Evolutionary conservation across 371 early-diverging fungal genomes (phyloP).

Genomic region (Circinella minor): DNA sequence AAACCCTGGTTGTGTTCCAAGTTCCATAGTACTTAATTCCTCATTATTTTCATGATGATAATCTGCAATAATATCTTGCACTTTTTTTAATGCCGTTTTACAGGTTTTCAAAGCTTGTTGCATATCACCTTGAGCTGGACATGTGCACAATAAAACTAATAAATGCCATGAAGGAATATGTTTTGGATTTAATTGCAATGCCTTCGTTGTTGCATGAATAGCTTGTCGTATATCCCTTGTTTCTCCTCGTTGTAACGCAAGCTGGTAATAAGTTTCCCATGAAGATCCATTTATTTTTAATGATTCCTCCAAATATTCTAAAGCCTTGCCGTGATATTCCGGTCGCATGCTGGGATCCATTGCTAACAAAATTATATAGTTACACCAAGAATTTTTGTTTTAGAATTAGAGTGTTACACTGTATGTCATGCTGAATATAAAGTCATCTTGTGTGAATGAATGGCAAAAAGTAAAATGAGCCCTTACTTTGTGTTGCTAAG

Average conservation of each 20-base stretch:
- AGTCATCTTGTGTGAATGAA: background rate
- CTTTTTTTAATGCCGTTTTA: conserved; percentile 73
- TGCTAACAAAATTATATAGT: conserved; percentile 32
- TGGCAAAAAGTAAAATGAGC: conserved; percentile 1
- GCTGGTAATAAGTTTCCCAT: conserved; percentile 73
- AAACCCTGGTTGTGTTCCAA: conserved; percentile 19
- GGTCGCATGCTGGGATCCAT: conserved; percentile 72
- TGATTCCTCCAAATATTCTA: conserved; percentile 64
- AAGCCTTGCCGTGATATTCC: conserved; percentile 67
- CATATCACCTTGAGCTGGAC: conserved; percentile 45
- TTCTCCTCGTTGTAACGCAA: conserved; percentile 83
- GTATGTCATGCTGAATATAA: background rate
- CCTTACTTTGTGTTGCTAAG: conserved; percentile 63
- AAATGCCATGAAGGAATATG: conserved; percentile 88
- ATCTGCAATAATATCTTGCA: conserved; percentile 27
- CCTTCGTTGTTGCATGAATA: conserved; percentile 61
- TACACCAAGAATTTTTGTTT: background rate
- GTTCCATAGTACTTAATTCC: conserved; percentile 21
- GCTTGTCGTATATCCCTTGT: conserved; percentile 80
- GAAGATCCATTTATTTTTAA: conserved; percentile 43
- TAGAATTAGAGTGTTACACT: background rate
- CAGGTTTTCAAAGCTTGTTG: conserved; percentile 73
- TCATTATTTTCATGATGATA: conserved; percentile 38
- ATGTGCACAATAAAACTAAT: conserved; percentile 75
- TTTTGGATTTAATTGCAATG: conserved; percentile 63